Percentiles rank a stretch among this genome's conserved stretches.
Conservation (phyloP, 139 green algal genomes). For the Tetratostichococcus sp. region DNA sequence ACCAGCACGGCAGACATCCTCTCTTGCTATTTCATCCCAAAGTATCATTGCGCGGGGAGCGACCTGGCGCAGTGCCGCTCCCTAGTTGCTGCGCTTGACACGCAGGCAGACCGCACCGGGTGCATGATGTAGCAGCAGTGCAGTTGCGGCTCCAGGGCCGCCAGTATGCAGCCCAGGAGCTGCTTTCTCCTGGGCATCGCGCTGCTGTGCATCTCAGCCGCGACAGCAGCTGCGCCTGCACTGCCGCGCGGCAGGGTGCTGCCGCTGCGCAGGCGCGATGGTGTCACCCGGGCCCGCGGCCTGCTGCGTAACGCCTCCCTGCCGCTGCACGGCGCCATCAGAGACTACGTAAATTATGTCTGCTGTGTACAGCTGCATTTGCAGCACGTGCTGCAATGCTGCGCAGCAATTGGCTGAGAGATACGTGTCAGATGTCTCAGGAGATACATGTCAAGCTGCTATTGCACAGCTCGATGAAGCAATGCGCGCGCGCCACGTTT, state of each 20-base stretch:
- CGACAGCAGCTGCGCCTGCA: too few relatives aligned
- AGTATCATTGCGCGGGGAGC: too few relatives aligned
- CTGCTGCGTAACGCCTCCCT: conserved; percentile 49
- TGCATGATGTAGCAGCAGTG: too few relatives aligned
- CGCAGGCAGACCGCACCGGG: too few relatives aligned
- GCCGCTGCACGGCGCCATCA: conserved; percentile 60
- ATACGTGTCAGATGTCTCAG: neutral
- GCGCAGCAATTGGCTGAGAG: neutral
- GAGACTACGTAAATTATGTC: conserved; percentile 65
- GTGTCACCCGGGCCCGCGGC: conserved; percentile 10
- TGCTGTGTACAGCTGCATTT: neutral
- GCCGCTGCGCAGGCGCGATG: conserved; percentile 11
- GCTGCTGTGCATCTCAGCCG: neutral
- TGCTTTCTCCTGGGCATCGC: neutral
- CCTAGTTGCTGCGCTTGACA: too few relatives aligned
- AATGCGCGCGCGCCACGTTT: too few relatives aligned
- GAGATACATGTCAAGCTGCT: neutral
- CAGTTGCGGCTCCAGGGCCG: too few relatives aligned
- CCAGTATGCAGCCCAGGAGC: too few relatives aligned
- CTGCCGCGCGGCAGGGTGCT: conserved; percentile 1
- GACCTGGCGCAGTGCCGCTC: too few relatives aligned
- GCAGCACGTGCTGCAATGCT: neutral
- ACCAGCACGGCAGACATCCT: too few relatives aligned
- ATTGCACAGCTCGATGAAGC: too few relatives aligned
- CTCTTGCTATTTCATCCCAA: too few relatives aligned